Evolutionary conservation across 768 basidiomycete genomes (phyloP), one percentile per base, ranked within the genome.

Genomic region (Mycena floridula): DNA sequence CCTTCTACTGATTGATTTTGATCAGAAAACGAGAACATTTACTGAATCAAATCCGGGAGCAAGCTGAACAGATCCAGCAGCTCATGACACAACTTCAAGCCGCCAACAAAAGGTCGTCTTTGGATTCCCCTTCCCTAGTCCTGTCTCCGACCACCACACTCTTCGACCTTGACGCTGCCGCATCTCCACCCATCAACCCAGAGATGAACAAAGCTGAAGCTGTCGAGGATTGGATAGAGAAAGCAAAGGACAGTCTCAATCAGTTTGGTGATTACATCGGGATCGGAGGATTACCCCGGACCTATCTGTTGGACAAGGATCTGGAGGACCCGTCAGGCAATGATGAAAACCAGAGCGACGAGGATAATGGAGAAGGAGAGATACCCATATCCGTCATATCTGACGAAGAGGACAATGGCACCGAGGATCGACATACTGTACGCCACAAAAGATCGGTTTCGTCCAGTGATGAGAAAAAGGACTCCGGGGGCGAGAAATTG

Each of bases 181-280:
- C n/a, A n/a, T 36, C 21, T 53, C 52, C 38, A 2, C 37, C 4
- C 27, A 40, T n/a, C 26, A 32, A 67, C 20, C 51, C 65, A 6
- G 70, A 68, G 37, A 59, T 65, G 5, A 70, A 72, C 55, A 76
- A 81, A 46, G 82, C 77, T 42, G n/a, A n/a, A n/a, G n/a, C n/a
- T n/a, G 76, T 88, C 37, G 74, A 79, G 50, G 79, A 85, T 48
- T 90, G 88, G 88, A 81, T 90, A 45, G 70, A 79, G 6, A 83
- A 81, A 58, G 87, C 87, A 0, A 75, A 79, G 41, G 76, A 80
- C 47, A 81, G 77, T 27, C 68, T 89, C 38, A 71, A 78, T 45
- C 79, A 83, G 45, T 83, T 86, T 48, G 83, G 78, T 11, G 76
- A 72, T 12, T 77, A 79, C 56, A 79, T 88, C 46, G 81, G 78